Conservation (phyloP, 73 alveolate genomes). For the Paramecium sexaurelia region DNA sequence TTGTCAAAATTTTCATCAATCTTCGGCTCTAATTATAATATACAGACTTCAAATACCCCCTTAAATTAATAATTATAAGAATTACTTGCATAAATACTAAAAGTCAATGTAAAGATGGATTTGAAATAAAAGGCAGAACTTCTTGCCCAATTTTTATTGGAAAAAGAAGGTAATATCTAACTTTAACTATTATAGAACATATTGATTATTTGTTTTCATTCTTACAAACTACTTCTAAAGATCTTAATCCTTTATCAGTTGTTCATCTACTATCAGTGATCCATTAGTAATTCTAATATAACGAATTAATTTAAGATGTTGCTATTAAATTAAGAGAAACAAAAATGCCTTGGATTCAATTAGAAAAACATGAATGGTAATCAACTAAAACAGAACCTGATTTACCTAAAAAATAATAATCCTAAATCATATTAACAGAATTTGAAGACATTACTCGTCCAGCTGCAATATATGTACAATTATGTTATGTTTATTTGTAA, state of each 20-base stretch:
- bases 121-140: background rate
- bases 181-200: background rate
- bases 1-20: conserved; percentile 8
- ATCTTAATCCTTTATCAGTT: background rate
- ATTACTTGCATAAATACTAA: background rate
- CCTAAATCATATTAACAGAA: background rate
- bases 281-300: background rate
- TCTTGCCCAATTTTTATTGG: background rate
- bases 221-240: background rate
- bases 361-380: background rate
- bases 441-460: background rate
- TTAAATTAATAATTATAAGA: background rate
- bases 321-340: conserved; percentile 17
- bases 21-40: background rate
- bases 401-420: background rate
- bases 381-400: background rate
- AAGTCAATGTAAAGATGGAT: background rate
- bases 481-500: background rate
- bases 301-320: background rate
- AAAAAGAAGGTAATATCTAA: background rate
- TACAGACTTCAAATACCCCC: background rate
- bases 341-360: background rate
- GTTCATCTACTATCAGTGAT: background rate
- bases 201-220: background rate
- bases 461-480: background rate